Evolutionary conservation across 192 early-diverging fungal genomes (phyloP), one percentile per base, ranked within the genome.

Genomic region (Backusella parvicylindrica): DNA sequence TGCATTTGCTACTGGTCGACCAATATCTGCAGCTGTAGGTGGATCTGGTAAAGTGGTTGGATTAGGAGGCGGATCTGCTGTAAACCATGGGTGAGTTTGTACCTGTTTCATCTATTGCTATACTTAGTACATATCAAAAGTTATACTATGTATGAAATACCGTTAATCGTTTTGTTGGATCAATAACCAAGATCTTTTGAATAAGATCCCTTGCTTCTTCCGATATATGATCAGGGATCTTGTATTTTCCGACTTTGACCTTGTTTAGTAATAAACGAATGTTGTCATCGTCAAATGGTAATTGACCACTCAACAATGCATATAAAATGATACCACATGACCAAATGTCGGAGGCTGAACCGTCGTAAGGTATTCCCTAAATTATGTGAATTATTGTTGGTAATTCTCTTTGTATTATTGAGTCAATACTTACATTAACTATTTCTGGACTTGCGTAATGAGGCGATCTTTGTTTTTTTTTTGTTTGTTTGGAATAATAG

Each of bases 281-380:
- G 75, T 93, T 92, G 64, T 91, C 89, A 74, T 93, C 91, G 56
- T 93, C 91, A 83, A 93, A 93, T 6, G 92, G 92, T 38, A 93
- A 76, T 70, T 89, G 86, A 11, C 92, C 92, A 33, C 87, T 89
- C 31, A 93, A 70, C n/a, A 93, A 70, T 0, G 90, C 91, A 77
- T 82, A 93, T 11, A 93, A 75, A 38, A 93, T 93, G n/a, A 93
- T 85, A 2, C 92, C 92, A 75, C 89, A 91, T 36, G 87, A 89
- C 92, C 92, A 93, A 38, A 93, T 87, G 71, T 93, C 92, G 18
- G 90, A 86, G 9, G 85, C 71, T 15, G 87, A 77, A 33, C 92
- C 92, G 72, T 91, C 86, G 74, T 93, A 93, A 30, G 81, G 78
- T 49, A 86, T 75, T 23, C 90, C 90, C 83, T 87, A 36, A 40